phyloP scores from a whole-genome alignment of 2,329 filamentous ascomycete species.

The Fusarium bactridioides region DNA sequence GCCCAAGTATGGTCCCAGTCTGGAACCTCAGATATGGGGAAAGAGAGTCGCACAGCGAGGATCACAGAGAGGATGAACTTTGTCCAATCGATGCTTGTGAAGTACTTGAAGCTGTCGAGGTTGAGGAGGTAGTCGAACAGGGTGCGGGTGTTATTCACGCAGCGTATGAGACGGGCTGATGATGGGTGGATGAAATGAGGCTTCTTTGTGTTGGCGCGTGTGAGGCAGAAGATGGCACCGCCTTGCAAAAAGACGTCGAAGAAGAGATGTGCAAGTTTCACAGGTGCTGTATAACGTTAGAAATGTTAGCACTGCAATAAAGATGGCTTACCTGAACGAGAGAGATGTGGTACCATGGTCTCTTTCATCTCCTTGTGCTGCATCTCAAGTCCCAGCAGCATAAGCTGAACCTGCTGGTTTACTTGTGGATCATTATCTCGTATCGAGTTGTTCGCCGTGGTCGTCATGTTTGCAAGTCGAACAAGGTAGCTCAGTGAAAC shows the following conservation, averaged over 20 bases:
- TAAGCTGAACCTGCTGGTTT: conserved; percentile 53
- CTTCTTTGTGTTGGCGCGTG: conserved; percentile 2
- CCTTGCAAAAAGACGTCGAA: conserved; percentile 51
- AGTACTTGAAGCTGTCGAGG: conserved; percentile 46
- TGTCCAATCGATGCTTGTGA: conserved; percentile 54
- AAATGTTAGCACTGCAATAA: conserved; percentile 2
- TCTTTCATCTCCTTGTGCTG: conserved; percentile 53
- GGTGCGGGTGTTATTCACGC: conserved; percentile 38
- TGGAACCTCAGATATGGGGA: conserved; percentile 51
- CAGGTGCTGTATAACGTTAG: conserved; percentile 35
- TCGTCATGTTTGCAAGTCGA: conserved; percentile 51
- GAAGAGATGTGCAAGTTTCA: conserved; percentile 47
- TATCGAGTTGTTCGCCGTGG: conserved; percentile 48
- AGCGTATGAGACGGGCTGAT: conserved; percentile 32
- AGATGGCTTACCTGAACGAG: conserved; percentile 28
- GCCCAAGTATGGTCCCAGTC: conserved; percentile 50
- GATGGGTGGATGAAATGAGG: conserved; percentile 24
- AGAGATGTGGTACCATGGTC: conserved; percentile 47
- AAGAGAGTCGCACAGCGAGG: conserved; percentile 56
- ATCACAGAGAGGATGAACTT: conserved; percentile 53
- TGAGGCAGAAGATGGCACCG: conserved; percentile 46
- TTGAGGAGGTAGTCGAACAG: conserved; percentile 46
- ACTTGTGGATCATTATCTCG: conserved; percentile 40
- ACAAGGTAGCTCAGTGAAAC: conserved; percentile 54
- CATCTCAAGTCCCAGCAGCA: conserved; percentile 57